phyloP scores from a whole-genome alignment of 441 rosid genomes.

The Pelargonium fulgidum region DNA sequence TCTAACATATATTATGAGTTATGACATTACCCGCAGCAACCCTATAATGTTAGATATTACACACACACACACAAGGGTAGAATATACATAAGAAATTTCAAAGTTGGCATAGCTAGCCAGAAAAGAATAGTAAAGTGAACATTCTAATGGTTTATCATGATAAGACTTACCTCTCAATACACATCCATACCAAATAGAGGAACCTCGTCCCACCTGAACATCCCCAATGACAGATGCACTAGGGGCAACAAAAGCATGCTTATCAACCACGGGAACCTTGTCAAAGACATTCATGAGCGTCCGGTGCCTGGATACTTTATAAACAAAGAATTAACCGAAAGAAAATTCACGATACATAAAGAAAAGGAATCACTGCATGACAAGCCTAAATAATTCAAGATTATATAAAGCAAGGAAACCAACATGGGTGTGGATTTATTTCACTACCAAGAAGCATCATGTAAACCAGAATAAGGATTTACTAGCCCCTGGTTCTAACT shows the following conservation, averaged over 20 bases:
- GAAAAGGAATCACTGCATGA: conserved; percentile 55
- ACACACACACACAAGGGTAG: background rate
- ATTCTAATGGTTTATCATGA: too few relatives aligned
- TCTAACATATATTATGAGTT: background rate
- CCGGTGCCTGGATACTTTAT: too few relatives aligned
- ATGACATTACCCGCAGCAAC: background rate
- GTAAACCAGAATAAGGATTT: background rate
- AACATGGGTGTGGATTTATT: background rate
- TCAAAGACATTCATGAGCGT: too few relatives aligned
- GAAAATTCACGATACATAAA: background rate
- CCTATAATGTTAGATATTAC: background rate
- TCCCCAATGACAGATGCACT: too few relatives aligned
- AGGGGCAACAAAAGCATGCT: too few relatives aligned
- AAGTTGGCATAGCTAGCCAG: background rate
- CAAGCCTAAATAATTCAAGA: conserved; percentile 17
- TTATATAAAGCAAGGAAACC: background rate
- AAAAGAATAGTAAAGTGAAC: too few relatives aligned
- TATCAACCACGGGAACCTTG: too few relatives aligned
- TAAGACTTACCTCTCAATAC: too few relatives aligned
- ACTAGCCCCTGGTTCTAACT: too few relatives aligned
- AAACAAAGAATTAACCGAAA: too few relatives aligned
- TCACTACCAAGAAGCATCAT: background rate
- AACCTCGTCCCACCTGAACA: too few relatives aligned
- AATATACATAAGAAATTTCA: background rate
- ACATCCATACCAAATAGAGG: too few relatives aligned